phyloP scores from a whole-genome alignment of 2,329 filamentous ascomycete species.

The Uncinocarpus reesii region DNA sequence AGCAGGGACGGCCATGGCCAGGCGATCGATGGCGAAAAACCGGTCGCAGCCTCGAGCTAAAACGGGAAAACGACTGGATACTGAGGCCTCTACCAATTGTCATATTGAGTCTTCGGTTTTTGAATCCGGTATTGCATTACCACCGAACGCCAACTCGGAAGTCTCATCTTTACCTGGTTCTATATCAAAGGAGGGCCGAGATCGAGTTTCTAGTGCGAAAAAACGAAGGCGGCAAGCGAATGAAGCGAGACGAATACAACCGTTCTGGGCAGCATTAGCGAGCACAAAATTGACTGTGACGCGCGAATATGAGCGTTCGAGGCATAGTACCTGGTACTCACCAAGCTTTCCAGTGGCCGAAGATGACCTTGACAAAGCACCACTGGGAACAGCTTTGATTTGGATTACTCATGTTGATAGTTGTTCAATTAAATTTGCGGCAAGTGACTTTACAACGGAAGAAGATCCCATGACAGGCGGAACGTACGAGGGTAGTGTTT shows the following conservation, averaged over 20 bases:
- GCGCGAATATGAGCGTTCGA: slow-evolving; percentile 77
- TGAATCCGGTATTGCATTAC: slow-evolving; percentile 31
- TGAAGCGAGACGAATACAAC: slow-evolving; percentile 80
- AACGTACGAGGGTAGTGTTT: slow-evolving; percentile 4
- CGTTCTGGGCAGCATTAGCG: slow-evolving; percentile 85
- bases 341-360: slow-evolving; percentile 30
- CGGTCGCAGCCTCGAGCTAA: slow-evolving; percentile 33
- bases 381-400: slow-evolving; percentile 36
- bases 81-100: slow-evolving; percentile 38
- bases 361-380: slow-evolving; percentile 34
- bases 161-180: slow-evolving; percentile 39
- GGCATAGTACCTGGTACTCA: slow-evolving; percentile 26
- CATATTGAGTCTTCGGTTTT: slow-evolving; percentile 36
- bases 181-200: slow-evolving; percentile 44
- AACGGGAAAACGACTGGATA: slow-evolving; percentile 36
- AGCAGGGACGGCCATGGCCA: slow-evolving; percentile 39
- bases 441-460: slow-evolving; percentile 29
- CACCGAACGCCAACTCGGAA: slow-evolving; percentile 33
- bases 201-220: slow-evolving; percentile 55
- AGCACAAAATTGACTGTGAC: slow-evolving; percentile 95
- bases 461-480: slow-evolving; percentile 22
- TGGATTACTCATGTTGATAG: slow-evolving; percentile 40
- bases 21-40: slow-evolving; percentile 39
- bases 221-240: slow-evolving; percentile 86
- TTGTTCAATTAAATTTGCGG: slow-evolving; percentile 40